Conservation (phyloP, 148 eudicot species). For the Persicaria tinctoria region DNA sequence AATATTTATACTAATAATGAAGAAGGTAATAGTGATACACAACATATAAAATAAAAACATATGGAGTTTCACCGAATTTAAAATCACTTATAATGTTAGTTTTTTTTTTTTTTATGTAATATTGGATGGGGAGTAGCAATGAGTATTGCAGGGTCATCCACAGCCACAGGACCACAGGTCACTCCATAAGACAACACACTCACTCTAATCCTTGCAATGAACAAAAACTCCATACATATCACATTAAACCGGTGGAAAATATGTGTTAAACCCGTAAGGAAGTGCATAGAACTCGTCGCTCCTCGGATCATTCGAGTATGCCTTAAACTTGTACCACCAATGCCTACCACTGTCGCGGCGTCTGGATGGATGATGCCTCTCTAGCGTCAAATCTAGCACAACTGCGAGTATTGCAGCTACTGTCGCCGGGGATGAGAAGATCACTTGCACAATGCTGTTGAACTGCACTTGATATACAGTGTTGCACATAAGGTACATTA, state of each 20-base stretch:
- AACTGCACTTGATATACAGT: slow-evolving; percentile 38
- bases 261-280: slow-evolving; percentile 53
- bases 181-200: too few relatives aligned
- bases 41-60: too few relatives aligned
- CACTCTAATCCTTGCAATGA: background rate
- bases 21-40: too few relatives aligned
- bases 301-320: slow-evolving; percentile 51
- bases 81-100: too few relatives aligned
- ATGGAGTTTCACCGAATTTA: too few relatives aligned
- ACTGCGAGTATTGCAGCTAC: slow-evolving; percentile 47
- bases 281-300: slow-evolving; percentile 75
- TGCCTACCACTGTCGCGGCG: slow-evolving; percentile 75
- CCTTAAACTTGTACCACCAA: slow-evolving; percentile 70
- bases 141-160: too few relatives aligned
- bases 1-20: too few relatives aligned
- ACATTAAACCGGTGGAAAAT: slow-evolving; percentile 67
- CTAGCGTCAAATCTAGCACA: slow-evolving; percentile 60
- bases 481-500: background rate
- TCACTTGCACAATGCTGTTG: slow-evolving; percentile 56
- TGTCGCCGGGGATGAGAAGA: slow-evolving; percentile 76
- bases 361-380: slow-evolving; percentile 30
- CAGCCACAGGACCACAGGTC: too few relatives aligned
- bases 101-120: too few relatives aligned
- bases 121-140: too few relatives aligned
- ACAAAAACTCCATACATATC: background rate